Evolutionary conservation across 345 rosid genomes (phyloP), one percentile per base, ranked within the genome.

Genomic region (Gossypium raimondii): DNA sequence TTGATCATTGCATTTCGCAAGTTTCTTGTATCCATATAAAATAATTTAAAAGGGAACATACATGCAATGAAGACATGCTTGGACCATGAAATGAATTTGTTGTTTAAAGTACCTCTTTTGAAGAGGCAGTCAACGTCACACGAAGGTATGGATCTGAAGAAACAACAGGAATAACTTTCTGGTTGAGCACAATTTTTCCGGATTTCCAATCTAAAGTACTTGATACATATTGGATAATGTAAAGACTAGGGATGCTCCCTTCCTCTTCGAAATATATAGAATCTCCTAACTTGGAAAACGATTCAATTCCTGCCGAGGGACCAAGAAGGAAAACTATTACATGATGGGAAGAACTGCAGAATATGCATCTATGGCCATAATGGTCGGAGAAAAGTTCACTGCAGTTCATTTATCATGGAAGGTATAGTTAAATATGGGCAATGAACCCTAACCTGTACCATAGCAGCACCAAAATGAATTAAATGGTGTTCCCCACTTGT

Each of bases 381-480:
- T 7, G 25, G 0, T 12, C 0, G 20, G 8, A 27, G 29, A 55
- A 74, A 45, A 6, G 2, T 45, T 3, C 1, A 11, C 18, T 6
- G 60, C 41, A 68, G 17, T 55, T 75, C 7, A 50, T 53, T 17
- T 38, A 60, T n/a, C 22, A 16, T 27, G 63, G 25, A 71, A 47
- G 25, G 16, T 2, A 58, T 27, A 57, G 59, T 29, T 5, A 41
- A 56, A 70, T 20, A 38, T 34, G 24, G 34, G 61, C 0, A 63
- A 76, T 47, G 62, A 47, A 51, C 62, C 52, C 73, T 65, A 44
- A 92, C 98, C 98, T 83, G 98, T 93, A 74, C 97, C 98, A 84
- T 95, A 95, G 79, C 98, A 95, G 86, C 99, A 95, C 99, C 99
- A 95, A 77, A 95, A 95, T n/a, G 93, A 65, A 59, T 80, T 60